Evolutionary conservation across 106 monocot species (phyloP), one percentile per base, ranked within the genome.

Genomic region (Apostasia ramifera): DNA sequence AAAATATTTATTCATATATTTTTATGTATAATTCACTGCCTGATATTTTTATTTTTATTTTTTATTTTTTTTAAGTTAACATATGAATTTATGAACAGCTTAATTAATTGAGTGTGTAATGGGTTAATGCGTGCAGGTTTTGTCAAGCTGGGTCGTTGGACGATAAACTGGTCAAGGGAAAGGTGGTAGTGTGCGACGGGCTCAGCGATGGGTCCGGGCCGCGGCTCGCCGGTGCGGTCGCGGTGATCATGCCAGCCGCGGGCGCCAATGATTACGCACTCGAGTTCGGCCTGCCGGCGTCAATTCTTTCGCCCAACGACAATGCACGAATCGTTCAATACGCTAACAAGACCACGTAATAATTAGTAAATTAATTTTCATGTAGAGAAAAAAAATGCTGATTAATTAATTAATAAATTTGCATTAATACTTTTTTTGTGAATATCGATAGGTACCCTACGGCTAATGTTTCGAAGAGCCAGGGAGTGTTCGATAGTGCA

Each of bases 111-210:
- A 52, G 10, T 52, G 4, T 10, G 10, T 10, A 4, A 52, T 52
- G 10, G 4, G 52, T 10, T 15, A 40, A 10, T 61, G 39, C 0
- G 6, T 55, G 39, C 68, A 75, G 75, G 11, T 53, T 10, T 42
- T 75, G 75, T 60, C n/a, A 66, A 4, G 14, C 26, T 7, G 69
- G 63, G 4, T 57, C 77, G 8, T 59, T 78, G 71, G 77, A 78
- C 39, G 63, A n/a, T 8, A 59, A 71, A 41, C 3, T 42, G 11
- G 78, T 78, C 45, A 72, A 71, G 5, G 78, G 66, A 52, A 78
- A 54, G 58, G 43, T 78, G 6, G 71, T 78, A 5, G 40, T 78
- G 2, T 78, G 77, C 58, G 71, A 66, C 43, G 44, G 8, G 4
- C 2, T 59, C 10, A 52, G 38, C 45, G 38, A 39, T 47, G 72